phyloP scores from a whole-genome alignment of 257 asterid species.

The Euphrasia confusa region DNA sequence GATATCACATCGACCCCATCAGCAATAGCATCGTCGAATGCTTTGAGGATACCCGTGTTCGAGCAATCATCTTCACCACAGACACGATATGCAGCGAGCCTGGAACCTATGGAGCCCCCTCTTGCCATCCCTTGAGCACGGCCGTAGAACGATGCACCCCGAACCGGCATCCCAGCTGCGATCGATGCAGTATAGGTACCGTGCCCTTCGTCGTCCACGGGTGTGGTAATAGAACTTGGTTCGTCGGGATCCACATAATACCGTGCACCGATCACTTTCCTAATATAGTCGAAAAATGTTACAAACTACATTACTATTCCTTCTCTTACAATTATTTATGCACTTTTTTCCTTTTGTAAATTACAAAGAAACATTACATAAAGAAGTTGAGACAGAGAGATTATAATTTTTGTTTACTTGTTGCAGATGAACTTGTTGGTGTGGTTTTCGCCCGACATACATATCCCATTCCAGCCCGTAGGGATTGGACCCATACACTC shows the following conservation, averaged over 20 bases:
- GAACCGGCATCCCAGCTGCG: not conserved
- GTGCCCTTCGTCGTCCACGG: not conserved
- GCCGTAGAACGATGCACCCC: not conserved
- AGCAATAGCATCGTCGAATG: not conserved
- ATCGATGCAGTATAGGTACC: not conserved
- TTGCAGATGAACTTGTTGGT: conserved; percentile 49
- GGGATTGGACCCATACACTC: conserved; percentile 39
- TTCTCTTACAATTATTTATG: too few relatives aligned
- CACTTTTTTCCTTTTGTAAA: too few relatives aligned
- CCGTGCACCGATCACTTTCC: not conserved
- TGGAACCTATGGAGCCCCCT: not conserved
- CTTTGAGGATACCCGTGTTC: not conserved
- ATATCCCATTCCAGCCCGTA: conserved; percentile 67
- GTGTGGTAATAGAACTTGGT: not conserved
- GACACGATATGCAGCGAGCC: not conserved
- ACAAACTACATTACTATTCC: too few relatives aligned
- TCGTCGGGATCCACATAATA: not conserved
- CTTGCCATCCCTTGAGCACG: not conserved
- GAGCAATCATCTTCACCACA: not conserved
- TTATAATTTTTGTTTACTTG: conserved; percentile 31
- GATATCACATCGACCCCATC: not conserved
- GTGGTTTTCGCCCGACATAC: conserved; percentile 55
- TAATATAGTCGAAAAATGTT: too few relatives aligned
- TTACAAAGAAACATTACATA: too few relatives aligned
- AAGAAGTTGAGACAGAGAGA: too few relatives aligned